Base-by-base conservation (phyloP, 2,329 filamentous ascomycete genomes). In the Paecilomyces variotii region DNA sequence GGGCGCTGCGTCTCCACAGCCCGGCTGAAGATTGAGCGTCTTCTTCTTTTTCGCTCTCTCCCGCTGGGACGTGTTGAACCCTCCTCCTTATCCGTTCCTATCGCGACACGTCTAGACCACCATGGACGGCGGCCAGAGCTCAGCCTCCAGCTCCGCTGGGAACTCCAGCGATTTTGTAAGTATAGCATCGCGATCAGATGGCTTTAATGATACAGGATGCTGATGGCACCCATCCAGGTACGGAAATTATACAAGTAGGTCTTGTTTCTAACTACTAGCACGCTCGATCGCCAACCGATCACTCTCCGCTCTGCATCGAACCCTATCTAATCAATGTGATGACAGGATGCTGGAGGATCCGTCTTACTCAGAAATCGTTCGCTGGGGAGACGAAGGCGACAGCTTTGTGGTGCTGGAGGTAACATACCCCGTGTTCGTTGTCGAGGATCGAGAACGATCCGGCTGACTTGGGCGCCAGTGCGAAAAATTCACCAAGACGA, bases 361-460 rank as follows among this genome's bases (percentile, higher is more conserved):
- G 35, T 87, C 90, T 56, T 95, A 99, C 74, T 87, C 92, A 67
- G 88, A 89, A 61, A 92, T 97, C 61, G 94, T 97, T 54, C 84
- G 93, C 76, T 99, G 94, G 94, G 92, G 92, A 60, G 91, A 96
- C 65, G 88, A 92, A 63, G 92, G 91, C 57, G 90, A 97, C 71
- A 96, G 91, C 66, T 99, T 99, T 71, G 93, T 99, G 59, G 95
- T 99, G 55, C 81, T 97, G 57, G 94, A 99, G 85, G 94, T 97
- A 82, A 61, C 72, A 64, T 58, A 55, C 60, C 55, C 59, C 59
- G 58, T 58, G 58, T 54, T 49, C 53, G 52, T 5, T 24, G 14
- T 54, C 19, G 53, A n/a, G 32, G 14, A 35, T 25, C 14, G 27
- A 39, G 59, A 57, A 60, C 61, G 53, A 63, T 57, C 60, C 45